Conservation (phyloP, 106 monocot genomes). For the Narthecium ossifragum region DNA sequence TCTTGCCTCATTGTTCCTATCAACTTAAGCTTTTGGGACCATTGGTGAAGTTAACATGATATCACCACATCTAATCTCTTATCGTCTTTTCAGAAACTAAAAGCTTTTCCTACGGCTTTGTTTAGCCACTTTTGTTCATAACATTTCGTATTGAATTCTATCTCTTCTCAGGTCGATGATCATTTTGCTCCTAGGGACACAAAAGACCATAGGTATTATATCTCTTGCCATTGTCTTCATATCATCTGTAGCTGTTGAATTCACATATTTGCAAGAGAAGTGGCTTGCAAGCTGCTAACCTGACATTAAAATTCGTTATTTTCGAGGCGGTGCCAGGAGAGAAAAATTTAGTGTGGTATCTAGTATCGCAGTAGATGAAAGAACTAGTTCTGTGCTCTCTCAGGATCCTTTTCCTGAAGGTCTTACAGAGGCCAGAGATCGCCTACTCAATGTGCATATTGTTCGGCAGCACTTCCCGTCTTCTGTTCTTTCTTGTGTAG, state of each 20-base stretch:
- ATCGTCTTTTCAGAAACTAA: background rate
- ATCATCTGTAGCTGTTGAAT: too few species aligned
- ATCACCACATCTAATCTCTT: background rate
- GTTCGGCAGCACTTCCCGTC: conserved; percentile 55
- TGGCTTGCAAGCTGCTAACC: background rate
- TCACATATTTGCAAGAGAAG: background rate
- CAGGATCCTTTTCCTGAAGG: background rate
- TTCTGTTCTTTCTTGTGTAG: conserved; percentile 53
- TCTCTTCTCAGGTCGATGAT: background rate
- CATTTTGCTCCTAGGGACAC: too few species aligned
- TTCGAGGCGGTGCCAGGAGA: background rate
- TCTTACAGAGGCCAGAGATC: conserved; percentile 1
- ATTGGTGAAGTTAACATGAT: background rate
- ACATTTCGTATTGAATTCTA: background rate
- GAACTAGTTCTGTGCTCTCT: background rate
- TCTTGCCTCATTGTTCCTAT: background rate
- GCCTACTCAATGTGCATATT: conserved; percentile 16
- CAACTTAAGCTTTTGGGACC: background rate
- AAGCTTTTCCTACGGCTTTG: background rate
- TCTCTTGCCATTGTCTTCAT: too few species aligned
- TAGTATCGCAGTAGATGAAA: too few species aligned
- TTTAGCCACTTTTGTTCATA: background rate
- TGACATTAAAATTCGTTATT: background rate
- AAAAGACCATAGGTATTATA: too few species aligned
- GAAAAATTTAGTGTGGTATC: too few species aligned